Percentiles rank a stretch among this genome's conserved stretches.
Conservation (phyloP, 169 alveolate species). For the Cryptosporidium xiaoi region DNA sequence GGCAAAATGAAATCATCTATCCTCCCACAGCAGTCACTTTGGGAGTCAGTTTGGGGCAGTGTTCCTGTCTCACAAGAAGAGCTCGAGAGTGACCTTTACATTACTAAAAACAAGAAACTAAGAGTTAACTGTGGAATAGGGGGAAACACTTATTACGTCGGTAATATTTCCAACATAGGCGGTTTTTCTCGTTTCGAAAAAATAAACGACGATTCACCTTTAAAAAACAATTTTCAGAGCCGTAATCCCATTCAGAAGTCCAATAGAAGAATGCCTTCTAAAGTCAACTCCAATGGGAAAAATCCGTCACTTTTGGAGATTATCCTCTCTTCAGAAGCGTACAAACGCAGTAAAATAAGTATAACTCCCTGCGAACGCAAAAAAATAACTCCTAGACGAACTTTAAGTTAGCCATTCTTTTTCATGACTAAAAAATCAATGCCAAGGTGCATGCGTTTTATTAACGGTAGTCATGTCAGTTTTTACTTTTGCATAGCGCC, state of each 20-base stretch:
- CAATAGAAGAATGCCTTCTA: no score
- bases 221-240: background rate
- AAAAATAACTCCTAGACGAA: background rate
- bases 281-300: no score
- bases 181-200: background rate
- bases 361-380: conserved; percentile 9
- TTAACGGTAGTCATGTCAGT: no score
- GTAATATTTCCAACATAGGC: no score
- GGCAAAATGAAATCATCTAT: conserved; percentile 67
- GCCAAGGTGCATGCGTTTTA: no score
- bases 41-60: conserved; percentile 74
- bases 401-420: no score
- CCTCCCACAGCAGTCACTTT: conserved; percentile 62
- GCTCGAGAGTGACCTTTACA: conserved; percentile 37
- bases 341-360: conserved; percentile 40
- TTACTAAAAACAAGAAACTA: conserved; percentile 24
- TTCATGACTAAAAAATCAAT: no score
- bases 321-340: conserved; percentile 52
- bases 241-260: background rate
- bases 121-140: conserved; percentile 3
- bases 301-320: conserved; percentile 27
- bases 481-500: no score
- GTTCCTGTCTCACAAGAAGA: conserved; percentile 50
- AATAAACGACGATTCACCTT: background rate
- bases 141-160: no score